Evolutionary conservation across 805 yeast genomes (phyloP).

Genomic region (Candida cerambycidarum): DNA sequence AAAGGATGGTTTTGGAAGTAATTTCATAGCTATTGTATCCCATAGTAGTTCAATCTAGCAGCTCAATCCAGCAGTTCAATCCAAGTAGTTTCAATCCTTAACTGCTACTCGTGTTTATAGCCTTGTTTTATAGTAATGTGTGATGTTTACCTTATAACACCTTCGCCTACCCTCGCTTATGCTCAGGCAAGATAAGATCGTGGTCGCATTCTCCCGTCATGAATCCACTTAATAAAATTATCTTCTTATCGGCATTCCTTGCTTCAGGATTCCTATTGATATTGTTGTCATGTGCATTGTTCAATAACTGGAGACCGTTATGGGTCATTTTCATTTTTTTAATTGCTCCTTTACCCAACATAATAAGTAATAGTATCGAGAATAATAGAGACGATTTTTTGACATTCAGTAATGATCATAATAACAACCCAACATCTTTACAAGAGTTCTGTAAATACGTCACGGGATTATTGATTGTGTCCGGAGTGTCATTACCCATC

Average conservation of each 20-base stretch:
- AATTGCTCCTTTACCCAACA: slow-evolving; percentile 46
- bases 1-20: slow-evolving; percentile 28
- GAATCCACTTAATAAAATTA: slow-evolving; percentile 48
- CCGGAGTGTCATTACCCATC: slow-evolving; percentile 46
- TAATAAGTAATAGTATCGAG: slow-evolving; percentile 37
- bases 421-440: slow-evolving; percentile 35
- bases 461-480: slow-evolving; percentile 42
- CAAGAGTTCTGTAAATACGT: slow-evolving; percentile 39
- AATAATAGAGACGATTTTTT: slow-evolving; percentile 42
- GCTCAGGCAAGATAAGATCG: too few relatives aligned
- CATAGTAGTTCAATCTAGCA: too few relatives aligned
- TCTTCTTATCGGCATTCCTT: slow-evolving; percentile 45
- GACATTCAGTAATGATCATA: slow-evolving; percentile 43
- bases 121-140: slow-evolving; percentile 8
- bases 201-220: slow-evolving; percentile 17
- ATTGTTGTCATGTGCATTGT: slow-evolving; percentile 45
- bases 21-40: too few relatives aligned
- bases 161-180: too few relatives aligned
- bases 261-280: slow-evolving; percentile 47
- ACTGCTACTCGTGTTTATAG: slow-evolving; percentile 6
- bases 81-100: not conserved
- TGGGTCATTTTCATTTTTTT: slow-evolving; percentile 46
- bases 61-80: too few relatives aligned
- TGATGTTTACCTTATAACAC: not conserved
- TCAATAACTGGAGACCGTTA: slow-evolving; percentile 40